Base-by-base conservation (phyloP, 352 stramenopile species). In the Pythium plurisporium region DNA sequence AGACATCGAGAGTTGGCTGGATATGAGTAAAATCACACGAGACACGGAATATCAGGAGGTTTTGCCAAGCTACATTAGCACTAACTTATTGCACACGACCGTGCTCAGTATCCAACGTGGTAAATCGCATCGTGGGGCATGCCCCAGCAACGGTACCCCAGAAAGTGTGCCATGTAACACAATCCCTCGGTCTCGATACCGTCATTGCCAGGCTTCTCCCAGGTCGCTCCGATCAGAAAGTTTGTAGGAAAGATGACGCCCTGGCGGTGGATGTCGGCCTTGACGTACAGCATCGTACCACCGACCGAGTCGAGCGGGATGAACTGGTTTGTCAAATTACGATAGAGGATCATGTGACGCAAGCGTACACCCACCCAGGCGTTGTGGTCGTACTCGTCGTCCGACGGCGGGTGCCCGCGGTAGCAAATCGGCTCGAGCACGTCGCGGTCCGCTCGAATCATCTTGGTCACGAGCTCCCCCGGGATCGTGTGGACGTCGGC, bases 121-220 rank as follows among this genome's bases (percentile, higher is more conserved):
- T 59, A 59, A 22, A 51, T 59, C 2, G 30, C 20, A 19, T 54
- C 44, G 54, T 79, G 67, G 8, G 70, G 68, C 73, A 83, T 83
- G 17, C 65, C 63, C 60, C 66, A 83, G 61, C 70, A 80, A 69
- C 56, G 68, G 23, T 49, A 78, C 0, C 73, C 73, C n/a, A 82
- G 53, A 34, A 82, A 76, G 26, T 75, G 68, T 12, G 74, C 74
- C 15, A 67, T 46, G 48, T 81, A 84, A 46, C 72, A 85, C n/a
- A 85, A 20, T 8, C 70, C 72, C 58, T 85, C 73, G 10, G 68
- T 79, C 54, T 84, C 74, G 15, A 81, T 79, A 23, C 74, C 74
- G 53, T 83, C 74, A 49, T 73, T 80, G 4, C 71, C 74, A 46
- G 79, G 67, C 9, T 30, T 41, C n/a, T 57, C 50, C 71, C 74